Percentiles rank a stretch among this genome's conserved stretches.
Conservation (phyloP, 441 rosid species). For the Aquilaria agallochum region DNA sequence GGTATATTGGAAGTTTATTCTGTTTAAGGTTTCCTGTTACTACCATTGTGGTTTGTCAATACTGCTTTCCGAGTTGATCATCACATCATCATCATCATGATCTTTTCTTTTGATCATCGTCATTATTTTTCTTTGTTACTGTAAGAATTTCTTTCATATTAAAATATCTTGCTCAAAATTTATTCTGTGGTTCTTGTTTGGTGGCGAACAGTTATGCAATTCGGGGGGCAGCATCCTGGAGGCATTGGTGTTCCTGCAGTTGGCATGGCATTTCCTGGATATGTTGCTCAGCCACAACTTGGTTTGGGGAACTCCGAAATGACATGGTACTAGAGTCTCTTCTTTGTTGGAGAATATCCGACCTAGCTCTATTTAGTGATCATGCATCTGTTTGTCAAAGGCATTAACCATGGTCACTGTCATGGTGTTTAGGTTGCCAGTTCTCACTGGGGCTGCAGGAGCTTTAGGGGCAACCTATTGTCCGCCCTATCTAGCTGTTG, state of each 20-base stretch:
- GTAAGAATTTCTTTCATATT: neutral
- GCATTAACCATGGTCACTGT: neutral
- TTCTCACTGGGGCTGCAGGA: conserved; percentile 82
- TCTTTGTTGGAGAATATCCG: neutral
- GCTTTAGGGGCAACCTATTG: conserved; percentile 76
- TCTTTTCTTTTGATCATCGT: no score
- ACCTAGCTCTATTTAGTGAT: conserved; percentile 4
- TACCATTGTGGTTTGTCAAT: neutral
- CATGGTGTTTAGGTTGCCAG: conserved; percentile 68
- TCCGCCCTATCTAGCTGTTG: conserved; percentile 70
- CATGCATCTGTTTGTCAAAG: conserved; percentile 3
- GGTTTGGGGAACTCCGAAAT: conserved; percentile 90
- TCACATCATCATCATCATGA: no score
- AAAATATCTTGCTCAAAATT: neutral
- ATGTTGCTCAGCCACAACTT: conserved; percentile 82
- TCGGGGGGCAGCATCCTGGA: conserved; percentile 91
- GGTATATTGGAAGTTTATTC: no score
- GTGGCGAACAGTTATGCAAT: conserved; percentile 71
- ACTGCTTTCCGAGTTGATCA: no score
- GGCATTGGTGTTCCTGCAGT: conserved; percentile 84
- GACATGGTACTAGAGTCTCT: conserved; percentile 62
- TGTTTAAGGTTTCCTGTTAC: neutral
- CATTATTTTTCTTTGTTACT: neutral
- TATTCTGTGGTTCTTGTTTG: conserved; percentile 5
- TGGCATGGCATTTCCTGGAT: conserved; percentile 99